Percentiles rank a stretch among this genome's conserved stretches.
These are phyloP conservation scores for Pulicaria dysenterica DNA, from an alignment of 129 eudicot species.

Conservation along the genomic window DNA sequence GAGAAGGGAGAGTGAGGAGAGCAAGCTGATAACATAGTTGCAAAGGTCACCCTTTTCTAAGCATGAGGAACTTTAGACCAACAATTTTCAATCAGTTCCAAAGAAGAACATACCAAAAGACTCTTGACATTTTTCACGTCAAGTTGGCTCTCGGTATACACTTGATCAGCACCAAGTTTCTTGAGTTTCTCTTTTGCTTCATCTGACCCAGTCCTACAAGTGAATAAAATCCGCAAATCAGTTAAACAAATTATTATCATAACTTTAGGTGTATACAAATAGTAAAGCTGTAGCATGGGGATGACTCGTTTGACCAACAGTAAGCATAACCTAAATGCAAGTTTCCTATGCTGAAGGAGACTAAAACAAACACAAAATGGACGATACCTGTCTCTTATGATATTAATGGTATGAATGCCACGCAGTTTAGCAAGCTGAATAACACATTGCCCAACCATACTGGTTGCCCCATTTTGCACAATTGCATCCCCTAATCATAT, in stretches of 20 bases:
- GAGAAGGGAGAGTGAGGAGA: neutral
- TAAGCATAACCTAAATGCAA: neutral
- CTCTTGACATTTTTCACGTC: constrained; percentile 71
- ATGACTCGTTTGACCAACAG: neutral
- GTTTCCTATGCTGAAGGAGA: neutral
- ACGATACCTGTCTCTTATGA: constrained; percentile 81
- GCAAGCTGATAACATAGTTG: neutral
- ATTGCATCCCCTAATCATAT: constrained; percentile 66
- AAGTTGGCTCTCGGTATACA: constrained; percentile 82
- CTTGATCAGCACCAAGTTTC: constrained; percentile 86
- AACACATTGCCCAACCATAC: constrained; percentile 97
- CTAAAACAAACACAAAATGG: neutral
- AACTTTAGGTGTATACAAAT: neutral
- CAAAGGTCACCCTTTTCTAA: neutral
- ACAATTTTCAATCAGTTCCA: neutral
- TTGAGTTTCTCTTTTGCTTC: constrained; percentile 79
- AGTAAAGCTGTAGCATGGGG: neutral
- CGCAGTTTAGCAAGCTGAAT: constrained; percentile 85
- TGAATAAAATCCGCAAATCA: constrained; percentile 11
- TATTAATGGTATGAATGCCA: constrained; percentile 75
- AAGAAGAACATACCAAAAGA: constrained; percentile 58
- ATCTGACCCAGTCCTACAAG: constrained; percentile 79
- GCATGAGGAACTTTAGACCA: neutral
- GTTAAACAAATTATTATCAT: constrained; percentile 12
- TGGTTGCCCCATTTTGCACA: constrained; percentile 98